phyloP scores from a whole-genome alignment of 495 filamentous ascomycete species.

The Amorphotheca resinae region DNA sequence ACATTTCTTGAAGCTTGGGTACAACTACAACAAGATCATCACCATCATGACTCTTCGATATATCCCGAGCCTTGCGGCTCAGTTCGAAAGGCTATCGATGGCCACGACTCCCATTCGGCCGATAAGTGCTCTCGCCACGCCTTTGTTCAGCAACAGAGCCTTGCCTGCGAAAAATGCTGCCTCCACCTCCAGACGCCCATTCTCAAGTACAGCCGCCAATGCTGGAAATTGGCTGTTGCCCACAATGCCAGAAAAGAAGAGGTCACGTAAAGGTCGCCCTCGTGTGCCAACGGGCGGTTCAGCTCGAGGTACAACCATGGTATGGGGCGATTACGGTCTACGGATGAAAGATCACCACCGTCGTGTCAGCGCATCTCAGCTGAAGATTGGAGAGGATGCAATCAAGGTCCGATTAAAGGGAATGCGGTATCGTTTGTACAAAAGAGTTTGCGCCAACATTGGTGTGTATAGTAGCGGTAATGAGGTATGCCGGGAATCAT shows the following conservation, averaged over 20 bases:
- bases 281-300: conserved; percentile 85
- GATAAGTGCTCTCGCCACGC: not conserved
- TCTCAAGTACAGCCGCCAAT: conserved; percentile 55
- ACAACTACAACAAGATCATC: conserved; percentile 1
- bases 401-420: conserved; percentile 82
- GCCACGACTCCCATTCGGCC: conserved; percentile 9
- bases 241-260: conserved; percentile 56
- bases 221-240: conserved; percentile 70
- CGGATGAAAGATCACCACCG: conserved; percentile 91
- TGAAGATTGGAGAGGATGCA: conserved; percentile 82
- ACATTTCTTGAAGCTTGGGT: conserved; percentile 5
- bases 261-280: conserved; percentile 82
- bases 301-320: conserved; percentile 81
- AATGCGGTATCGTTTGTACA: conserved; percentile 85
- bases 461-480: conserved; percentile 94
- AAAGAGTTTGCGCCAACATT: conserved; percentile 77
- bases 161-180: conserved; percentile 4
- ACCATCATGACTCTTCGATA: conserved; percentile 16
- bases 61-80: conserved; percentile 16
- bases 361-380: conserved; percentile 71
- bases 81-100: conserved; percentile 18
- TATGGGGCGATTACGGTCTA: conserved; percentile 93
- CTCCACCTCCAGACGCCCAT: conserved; percentile 25
- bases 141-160: not conserved
- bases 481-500: no score